These are phyloP conservation scores for Daldinia decipiens DNA, from an alignment of 495 filamentous ascomycete genomes.

Conservation along the genomic window DNA sequence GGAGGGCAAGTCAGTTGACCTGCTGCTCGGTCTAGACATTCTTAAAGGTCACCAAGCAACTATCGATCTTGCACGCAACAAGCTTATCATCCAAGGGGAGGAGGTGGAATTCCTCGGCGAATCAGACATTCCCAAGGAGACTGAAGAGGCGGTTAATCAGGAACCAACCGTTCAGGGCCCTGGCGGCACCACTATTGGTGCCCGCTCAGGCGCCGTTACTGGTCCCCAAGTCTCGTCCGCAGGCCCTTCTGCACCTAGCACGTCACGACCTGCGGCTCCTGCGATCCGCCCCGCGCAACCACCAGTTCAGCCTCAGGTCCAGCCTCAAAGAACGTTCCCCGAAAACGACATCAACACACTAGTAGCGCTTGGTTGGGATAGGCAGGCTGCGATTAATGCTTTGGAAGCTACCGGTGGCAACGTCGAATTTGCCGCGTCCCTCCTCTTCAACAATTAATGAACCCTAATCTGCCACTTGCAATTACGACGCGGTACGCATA, in stretches of 20 bases:
- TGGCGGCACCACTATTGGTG: constrained; percentile 85
- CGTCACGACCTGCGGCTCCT: constrained; percentile 49
- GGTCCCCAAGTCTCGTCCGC: constrained; percentile 57
- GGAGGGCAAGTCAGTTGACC: constrained; percentile 98
- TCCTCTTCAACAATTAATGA: constrained; percentile 72
- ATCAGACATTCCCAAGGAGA: constrained; percentile 86
- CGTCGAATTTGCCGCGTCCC: constrained; percentile 83
- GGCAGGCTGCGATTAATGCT: constrained; percentile 79
- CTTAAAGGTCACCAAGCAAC: constrained; percentile 91
- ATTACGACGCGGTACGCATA: constrained; percentile 7
- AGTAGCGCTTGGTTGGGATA: constrained; percentile 79
- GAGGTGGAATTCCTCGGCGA: constrained; percentile 92
- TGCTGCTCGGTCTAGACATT: constrained; percentile 96
- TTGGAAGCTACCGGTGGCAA: constrained; percentile 86
- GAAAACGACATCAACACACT: constrained; percentile 75
- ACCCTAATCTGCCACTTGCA: neutral
- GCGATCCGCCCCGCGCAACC: constrained; percentile 48
- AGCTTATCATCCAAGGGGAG: constrained; percentile 84
- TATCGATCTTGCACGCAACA: constrained; percentile 84
- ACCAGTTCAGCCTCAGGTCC: constrained; percentile 34
- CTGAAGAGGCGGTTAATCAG: constrained; percentile 74
- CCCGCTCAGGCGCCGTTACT: constrained; percentile 82
- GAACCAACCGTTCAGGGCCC: constrained; percentile 90
- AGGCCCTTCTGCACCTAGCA: constrained; percentile 42
- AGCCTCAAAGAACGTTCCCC: constrained; percentile 58